Percentiles rank a stretch among this genome's conserved stretches.
Conservation (phyloP, 169 alveolate genomes). For the Fabrea salina region DNA sequence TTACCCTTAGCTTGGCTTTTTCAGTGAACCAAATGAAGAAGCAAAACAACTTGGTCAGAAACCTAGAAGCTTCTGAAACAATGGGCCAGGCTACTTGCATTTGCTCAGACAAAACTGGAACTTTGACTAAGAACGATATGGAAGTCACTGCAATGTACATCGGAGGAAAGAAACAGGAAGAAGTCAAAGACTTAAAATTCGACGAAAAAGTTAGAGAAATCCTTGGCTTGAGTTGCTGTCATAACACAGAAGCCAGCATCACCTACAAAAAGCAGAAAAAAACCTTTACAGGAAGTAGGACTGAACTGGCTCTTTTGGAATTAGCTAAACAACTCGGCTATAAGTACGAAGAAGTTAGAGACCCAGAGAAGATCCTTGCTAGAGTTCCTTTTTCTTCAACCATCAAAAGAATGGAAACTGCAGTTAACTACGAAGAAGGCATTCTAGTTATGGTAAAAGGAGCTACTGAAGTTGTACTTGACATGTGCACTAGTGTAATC, state of each 20-base stretch:
- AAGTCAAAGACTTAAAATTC: no score
- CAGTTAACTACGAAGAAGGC: constrained; percentile 44
- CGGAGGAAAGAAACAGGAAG: constrained; percentile 32
- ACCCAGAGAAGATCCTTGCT: constrained; percentile 24
- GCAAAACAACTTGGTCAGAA: constrained; percentile 90
- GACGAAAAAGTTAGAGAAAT: neutral
- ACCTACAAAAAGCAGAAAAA: neutral
- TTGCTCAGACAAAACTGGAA: constrained; percentile 98
- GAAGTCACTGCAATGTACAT: constrained; percentile 75
- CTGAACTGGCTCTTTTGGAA: constrained; percentile 71
- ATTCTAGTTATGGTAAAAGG: constrained; percentile 72
- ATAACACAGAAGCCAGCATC: neutral
- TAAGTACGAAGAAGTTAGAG: constrained; percentile 46
- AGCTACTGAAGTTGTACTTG: constrained; percentile 71
- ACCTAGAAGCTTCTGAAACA: constrained; percentile 96
- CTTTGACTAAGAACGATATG: constrained; percentile 95
- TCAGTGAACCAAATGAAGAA: constrained; percentile 94
- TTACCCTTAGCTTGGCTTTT: constrained; percentile 92
- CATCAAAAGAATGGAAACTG: constrained; percentile 69
- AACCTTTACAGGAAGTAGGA: constrained; percentile 43
- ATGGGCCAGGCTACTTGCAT: constrained; percentile 97
- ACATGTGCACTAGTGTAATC: constrained; percentile 51
- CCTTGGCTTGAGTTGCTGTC: neutral
- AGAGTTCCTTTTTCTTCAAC: constrained; percentile 63
- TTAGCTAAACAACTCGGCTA: constrained; percentile 48